Base-by-base conservation (phyloP, 805 yeast species). In the Suhomyces prunicola region DNA sequence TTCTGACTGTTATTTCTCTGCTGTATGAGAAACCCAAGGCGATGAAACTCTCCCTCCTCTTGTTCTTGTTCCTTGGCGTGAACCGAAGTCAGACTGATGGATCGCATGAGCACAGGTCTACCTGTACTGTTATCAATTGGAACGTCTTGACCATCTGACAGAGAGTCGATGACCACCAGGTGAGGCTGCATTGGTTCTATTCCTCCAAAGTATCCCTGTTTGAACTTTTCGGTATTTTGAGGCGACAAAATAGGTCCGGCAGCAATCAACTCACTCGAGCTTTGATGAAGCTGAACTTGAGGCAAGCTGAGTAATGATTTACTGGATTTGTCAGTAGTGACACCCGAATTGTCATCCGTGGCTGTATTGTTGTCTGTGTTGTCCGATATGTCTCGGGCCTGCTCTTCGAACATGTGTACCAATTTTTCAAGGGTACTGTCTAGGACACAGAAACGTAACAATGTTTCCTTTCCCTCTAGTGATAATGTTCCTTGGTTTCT, bases 41-140 rank as follows among this genome's bases (percentile, higher is more conserved):
- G 84, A 68, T 89, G 97, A 57, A 90, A 79, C 63, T 88, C 96
- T 61, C 97, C 97, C 73, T 91, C 97, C 66, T 91, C 97, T 55
- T 85, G 85, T 65, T 90, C 97, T 67, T 88, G 90, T 57, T 81
- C 82, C 66, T 83, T 86, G 13, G 91, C 90, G 62, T 87, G 84
- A 9, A 80, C 60, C 8, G 88, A 79, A 1, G 88, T 85, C 57
- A 82, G 87, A 0, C 90, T 84, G 5, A 81, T 71, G 5, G 85
- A 82, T 58, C 86, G 77, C 69, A 84, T 79, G 56, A 86, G 70
- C 19, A 87, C 84, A 1, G 92, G 90, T 57, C 84, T 74, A 46
- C 94, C 94, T 0, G 93, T 87, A 26, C 78, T 71, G 53, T 82
- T 77, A 70, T 88, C 93, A 48, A 87, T 77, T 0, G 88, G 83